phyloP scores from a whole-genome alignment of 2,329 filamentous ascomycete species.

The Fusarium caatingaense region DNA sequence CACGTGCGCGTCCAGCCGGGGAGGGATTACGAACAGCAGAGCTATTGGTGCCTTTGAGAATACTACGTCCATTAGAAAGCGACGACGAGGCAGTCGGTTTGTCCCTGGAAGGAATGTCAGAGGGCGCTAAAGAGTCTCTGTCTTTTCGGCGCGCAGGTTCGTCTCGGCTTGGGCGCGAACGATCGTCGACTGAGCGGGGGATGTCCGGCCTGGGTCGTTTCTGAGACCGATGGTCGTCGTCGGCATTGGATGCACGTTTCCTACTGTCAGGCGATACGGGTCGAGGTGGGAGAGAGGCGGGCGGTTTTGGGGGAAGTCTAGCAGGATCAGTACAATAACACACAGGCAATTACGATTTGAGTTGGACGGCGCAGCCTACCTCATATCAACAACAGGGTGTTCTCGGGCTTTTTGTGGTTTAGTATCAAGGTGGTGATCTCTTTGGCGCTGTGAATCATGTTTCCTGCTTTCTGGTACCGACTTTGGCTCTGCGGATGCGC shows the following conservation, averaged over 20 bases:
- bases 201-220: slow-evolving; percentile 61
- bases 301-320: slow-evolving; percentile 54
- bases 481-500: slow-evolving; percentile 43
- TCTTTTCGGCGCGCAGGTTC: slow-evolving; percentile 51
- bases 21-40: slow-evolving; percentile 48
- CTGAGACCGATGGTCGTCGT: slow-evolving; percentile 57
- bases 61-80: slow-evolving; percentile 53
- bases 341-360: background rate
- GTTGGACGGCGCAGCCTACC: slow-evolving; percentile 33
- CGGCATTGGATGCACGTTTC: slow-evolving; percentile 59
- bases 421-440: slow-evolving; percentile 45
- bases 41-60: slow-evolving; percentile 47
- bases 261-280: slow-evolving; percentile 58
- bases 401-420: slow-evolving; percentile 49
- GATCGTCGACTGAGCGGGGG: slow-evolving; percentile 49
- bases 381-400: slow-evolving; percentile 47
- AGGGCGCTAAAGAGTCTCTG: slow-evolving; percentile 42
- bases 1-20: slow-evolving; percentile 54
- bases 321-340: slow-evolving; percentile 31
- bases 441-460: slow-evolving; percentile 41
- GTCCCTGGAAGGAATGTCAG: slow-evolving; percentile 49
- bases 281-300: slow-evolving; percentile 51
- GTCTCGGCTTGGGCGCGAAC: slow-evolving; percentile 49
- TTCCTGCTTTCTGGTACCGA: slow-evolving; percentile 40
- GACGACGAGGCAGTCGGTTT: slow-evolving; percentile 44